Evolutionary conservation across 108 stramenopile genomes (phyloP).

Genomic region (Fistulifera pelliculosa): DNA sequence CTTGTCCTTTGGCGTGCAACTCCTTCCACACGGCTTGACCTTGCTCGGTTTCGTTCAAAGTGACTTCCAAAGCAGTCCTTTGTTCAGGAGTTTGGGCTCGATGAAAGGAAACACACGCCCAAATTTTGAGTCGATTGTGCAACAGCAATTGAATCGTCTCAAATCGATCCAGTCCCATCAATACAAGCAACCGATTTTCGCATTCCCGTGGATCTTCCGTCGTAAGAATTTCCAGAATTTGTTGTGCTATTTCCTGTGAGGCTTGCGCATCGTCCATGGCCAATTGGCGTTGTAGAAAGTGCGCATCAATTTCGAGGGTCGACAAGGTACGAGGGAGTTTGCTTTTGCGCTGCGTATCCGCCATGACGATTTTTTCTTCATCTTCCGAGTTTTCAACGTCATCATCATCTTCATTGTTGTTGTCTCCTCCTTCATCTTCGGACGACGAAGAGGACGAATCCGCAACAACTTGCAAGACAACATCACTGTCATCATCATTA

Average conservation of each 20-base stretch:
- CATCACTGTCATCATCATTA: conserved; percentile 59
- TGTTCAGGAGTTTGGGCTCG: conserved; percentile 83
- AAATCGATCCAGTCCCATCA: conserved; percentile 94
- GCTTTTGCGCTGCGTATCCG: conserved; percentile 33
- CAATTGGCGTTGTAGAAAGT: conserved; percentile 89
- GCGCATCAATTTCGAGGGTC: conserved; percentile 95
- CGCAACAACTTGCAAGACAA: conserved; percentile 75
- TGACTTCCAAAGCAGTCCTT: conserved; percentile 68
- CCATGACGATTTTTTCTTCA: conserved; percentile 41
- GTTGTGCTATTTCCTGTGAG: conserved; percentile 70
- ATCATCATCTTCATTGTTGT: conserved; percentile 6
- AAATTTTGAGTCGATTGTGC: conserved; percentile 79
- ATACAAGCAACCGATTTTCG: conserved; percentile 90
- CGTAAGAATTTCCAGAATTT: conserved; percentile 51
- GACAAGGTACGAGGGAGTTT: conserved; percentile 56
- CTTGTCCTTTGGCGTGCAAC: conserved; percentile 61
- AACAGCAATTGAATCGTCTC: conserved; percentile 91
- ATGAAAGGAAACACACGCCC: conserved; percentile 91
- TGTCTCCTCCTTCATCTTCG: conserved; percentile 71
- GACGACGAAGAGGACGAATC: conserved; percentile 58
- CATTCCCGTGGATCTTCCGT: conserved; percentile 74
- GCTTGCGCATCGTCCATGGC: conserved; percentile 86
- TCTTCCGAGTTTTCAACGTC: conserved; percentile 33
- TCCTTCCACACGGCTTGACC: conserved; percentile 83
- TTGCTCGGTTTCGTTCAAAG: conserved; percentile 77